Evolutionary conservation across 805 yeast genomes (phyloP), one percentile per base, ranked within the genome.

Genomic region (Zygosaccharomyces gambellarensis): DNA sequence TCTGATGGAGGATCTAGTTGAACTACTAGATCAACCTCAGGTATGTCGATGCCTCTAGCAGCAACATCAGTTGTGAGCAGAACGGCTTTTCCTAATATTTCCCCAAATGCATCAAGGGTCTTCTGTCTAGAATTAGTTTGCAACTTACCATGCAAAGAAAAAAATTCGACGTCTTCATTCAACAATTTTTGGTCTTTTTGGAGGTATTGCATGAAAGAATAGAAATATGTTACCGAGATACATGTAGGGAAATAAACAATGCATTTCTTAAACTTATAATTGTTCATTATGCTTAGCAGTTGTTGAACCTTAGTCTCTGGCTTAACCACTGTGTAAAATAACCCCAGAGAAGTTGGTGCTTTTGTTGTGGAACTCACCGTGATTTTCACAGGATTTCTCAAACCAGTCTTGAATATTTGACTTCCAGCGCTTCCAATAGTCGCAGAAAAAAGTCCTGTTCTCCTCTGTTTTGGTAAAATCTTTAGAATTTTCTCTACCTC

Each of bases 21-120:
- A n/a, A 94, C 71, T 3, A 92, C 98, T 23, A 90, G 69, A 61
- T 94, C 98, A 8, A 94, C 97, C 47, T 90, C 94, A 0, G 96
- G 95, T 27, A 94, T 84, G 71, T 94, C 99, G 21, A 94, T 79
- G 39, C 99, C 99, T 63, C 99, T 77, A 0, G 98, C 97, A 0
- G 99, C 97, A n/a, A 94, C 97, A 73, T 94, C 99, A 0, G 99
- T 94, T 1, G 99, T 90, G 68, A 94, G 71, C 22, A 94, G 68
- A 0, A 92, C 79, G 8, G 83, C 73, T 54, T 81, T 83, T 19
- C 58, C 62, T 12, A 65, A 43, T 11, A 77, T 73, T 1, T 75
- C 75, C 0, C 82, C 64, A 62, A 92, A 94, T 30, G 67, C 70
- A 9, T 74, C 73, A 39, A 92, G 70, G 0, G 96, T 87, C 62